Conservation (phyloP, 2,329 filamentous ascomycete species). For the Talaromyces amestolkiae region DNA sequence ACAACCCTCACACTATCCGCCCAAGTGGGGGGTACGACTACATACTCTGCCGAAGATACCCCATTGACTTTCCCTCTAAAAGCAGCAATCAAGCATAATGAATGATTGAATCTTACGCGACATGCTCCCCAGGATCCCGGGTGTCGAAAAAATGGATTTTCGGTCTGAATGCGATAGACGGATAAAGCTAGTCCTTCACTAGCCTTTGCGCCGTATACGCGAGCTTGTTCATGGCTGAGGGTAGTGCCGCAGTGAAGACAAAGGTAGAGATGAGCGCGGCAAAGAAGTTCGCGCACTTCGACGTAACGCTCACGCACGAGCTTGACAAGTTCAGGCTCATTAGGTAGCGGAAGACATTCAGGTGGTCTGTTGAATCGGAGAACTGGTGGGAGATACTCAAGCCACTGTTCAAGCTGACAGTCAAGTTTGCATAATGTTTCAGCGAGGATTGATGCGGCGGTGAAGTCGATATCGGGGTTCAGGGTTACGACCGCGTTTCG, state of each 20-base stretch:
- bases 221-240: constrained; percentile 22
- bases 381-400: constrained; percentile 26
- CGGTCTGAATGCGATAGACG: constrained; percentile 28
- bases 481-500: constrained; percentile 24
- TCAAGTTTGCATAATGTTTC: constrained; percentile 25
- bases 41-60: constrained; percentile 23
- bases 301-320: constrained; percentile 28
- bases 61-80: constrained; percentile 25
- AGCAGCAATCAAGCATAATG: constrained; percentile 26
- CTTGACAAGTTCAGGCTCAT: constrained; percentile 27
- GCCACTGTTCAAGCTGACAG: constrained; percentile 28
- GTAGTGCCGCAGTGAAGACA: constrained; percentile 24
- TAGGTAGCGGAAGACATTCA: constrained; percentile 19
- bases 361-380: constrained; percentile 28
- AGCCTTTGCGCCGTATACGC: constrained; percentile 24
- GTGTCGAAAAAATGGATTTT: constrained; percentile 28
- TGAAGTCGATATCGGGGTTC: constrained; percentile 21
- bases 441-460: constrained; percentile 23
- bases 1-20: constrained; percentile 25
- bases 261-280: constrained; percentile 27
- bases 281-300: constrained; percentile 28
- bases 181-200: constrained; percentile 25
- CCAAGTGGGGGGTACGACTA: constrained; percentile 25
- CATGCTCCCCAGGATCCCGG: constrained; percentile 29
- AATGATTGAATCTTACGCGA: constrained; percentile 29